phyloP scores from a whole-genome alignment of 2,329 filamentous ascomycete species.

The Coniochaeta prunicola region DNA sequence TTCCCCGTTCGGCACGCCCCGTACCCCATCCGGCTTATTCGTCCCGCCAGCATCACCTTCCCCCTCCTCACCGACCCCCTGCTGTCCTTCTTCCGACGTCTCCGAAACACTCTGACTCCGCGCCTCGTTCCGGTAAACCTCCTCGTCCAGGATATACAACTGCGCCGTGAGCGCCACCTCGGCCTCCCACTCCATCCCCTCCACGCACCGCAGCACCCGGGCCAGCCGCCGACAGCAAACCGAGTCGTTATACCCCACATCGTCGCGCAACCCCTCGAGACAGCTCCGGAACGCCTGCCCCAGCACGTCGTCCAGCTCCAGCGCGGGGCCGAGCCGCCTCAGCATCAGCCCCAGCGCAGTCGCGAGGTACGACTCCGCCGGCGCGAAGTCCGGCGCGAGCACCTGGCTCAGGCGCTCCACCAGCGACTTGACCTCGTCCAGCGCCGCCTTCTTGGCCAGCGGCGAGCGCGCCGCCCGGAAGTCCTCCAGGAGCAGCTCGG shows the following conservation, averaged over 20 bases:
- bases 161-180: slow-evolving; percentile 1
- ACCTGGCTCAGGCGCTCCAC: neutral
- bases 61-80: no score
- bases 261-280: neutral
- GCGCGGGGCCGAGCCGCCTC: slow-evolving; percentile 1
- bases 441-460: neutral
- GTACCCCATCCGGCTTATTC: no score
- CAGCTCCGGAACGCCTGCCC: neutral
- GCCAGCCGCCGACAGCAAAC: neutral
- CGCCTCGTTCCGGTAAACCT: neutral
- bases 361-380: neutral
- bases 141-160: neutral
- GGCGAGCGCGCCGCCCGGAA: slow-evolving; percentile 4
- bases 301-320: slow-evolving; percentile 4
- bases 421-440: slow-evolving; percentile 4
- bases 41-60: no score
- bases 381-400: neutral
- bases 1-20: neutral
- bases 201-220: neutral
- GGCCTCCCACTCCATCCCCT: slow-evolving; percentile 4
- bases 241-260: slow-evolving; percentile 4
- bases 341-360: slow-evolving; percentile 3
- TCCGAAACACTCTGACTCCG: no score
- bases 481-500: slow-evolving; percentile 2
- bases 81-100: no score